Conservation (phyloP, 1,139 yeast species). For the Blastobotrys buckinghamii region DNA sequence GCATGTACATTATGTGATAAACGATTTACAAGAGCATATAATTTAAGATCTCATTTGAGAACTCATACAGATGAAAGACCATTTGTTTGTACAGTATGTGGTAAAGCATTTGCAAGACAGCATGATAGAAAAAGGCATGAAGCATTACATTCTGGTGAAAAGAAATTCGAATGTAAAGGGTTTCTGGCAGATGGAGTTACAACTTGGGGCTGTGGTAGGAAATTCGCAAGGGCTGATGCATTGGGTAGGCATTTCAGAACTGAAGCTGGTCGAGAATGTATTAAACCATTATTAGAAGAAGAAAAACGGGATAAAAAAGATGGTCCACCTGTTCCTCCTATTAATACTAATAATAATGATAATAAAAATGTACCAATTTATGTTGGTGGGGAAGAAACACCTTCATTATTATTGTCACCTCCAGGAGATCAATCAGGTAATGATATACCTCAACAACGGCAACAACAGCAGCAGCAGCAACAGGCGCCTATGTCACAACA, state of each 20-base stretch:
- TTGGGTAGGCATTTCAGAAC: constrained; percentile 90
- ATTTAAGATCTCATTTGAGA: constrained; percentile 81
- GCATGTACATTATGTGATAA: constrained; percentile 84
- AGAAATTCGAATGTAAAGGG: constrained; percentile 81
- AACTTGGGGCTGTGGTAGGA: constrained; percentile 87
- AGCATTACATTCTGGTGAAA: constrained; percentile 86
- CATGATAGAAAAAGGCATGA: constrained; percentile 94
- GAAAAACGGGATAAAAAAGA: constrained; percentile 36
- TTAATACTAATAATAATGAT: background rate
- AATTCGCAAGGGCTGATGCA: constrained; percentile 95
- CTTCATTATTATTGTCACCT: constrained; percentile 22
- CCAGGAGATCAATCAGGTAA: constrained; percentile 14
- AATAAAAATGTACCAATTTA: constrained; percentile 13
- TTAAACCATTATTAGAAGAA: constrained; percentile 66
- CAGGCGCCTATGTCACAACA: constrained; percentile 1
- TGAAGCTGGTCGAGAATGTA: constrained; percentile 85
- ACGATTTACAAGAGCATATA: constrained; percentile 85
- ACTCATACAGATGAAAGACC: constrained; percentile 96
- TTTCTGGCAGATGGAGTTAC: constrained; percentile 51
- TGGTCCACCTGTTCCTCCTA: constrained; percentile 3
- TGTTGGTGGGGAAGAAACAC: constrained; percentile 20
- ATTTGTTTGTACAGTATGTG: constrained; percentile 77
- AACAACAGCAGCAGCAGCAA: constrained; percentile 4
- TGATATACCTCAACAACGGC: background rate
- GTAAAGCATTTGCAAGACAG: constrained; percentile 92